phyloP scores from a whole-genome alignment of 2,329 filamentous ascomycete species.

The Periconia digitata region DNA sequence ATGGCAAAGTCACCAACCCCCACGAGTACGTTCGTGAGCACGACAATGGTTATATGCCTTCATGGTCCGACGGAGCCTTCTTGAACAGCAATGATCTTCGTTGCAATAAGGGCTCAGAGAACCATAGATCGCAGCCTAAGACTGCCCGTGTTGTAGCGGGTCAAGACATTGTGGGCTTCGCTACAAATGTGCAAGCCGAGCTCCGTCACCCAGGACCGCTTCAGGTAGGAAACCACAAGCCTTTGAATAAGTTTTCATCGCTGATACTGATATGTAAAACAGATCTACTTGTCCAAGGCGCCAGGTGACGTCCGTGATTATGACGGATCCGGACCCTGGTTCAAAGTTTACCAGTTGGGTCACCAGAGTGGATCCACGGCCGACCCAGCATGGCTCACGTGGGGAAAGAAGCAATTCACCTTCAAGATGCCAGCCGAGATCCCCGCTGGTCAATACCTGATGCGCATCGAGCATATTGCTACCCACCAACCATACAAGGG shows the following conservation, averaged over 20 bases:
- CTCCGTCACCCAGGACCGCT: background rate
- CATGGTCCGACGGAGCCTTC: constrained; percentile 12
- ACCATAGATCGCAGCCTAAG: background rate
- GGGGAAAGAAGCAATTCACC: constrained; percentile 45
- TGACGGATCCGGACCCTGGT: constrained; percentile 60
- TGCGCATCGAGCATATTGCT: constrained; percentile 37
- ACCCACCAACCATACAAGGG: constrained; percentile 32
- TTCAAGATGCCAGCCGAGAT: constrained; percentile 47
- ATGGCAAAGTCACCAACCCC: constrained; percentile 32
- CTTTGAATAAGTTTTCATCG: background rate
- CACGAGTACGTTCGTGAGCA: constrained; percentile 38
- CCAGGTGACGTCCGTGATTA: constrained; percentile 66
- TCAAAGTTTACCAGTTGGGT: constrained; percentile 43
- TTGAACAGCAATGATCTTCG: constrained; percentile 26
- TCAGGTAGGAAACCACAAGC: background rate
- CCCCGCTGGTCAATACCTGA: constrained; percentile 44
- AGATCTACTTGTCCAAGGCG: constrained; percentile 46
- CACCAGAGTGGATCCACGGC: constrained; percentile 18
- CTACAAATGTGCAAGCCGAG: background rate
- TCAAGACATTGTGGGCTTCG: background rate
- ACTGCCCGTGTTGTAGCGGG: background rate
- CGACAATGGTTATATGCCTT: constrained; percentile 35
- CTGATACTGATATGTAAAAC: constrained; percentile 25
- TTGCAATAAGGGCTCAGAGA: constrained; percentile 37
- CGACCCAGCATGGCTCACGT: constrained; percentile 34